These are phyloP conservation scores for Pseudotsuga menziesii DNA, from an alignment of 75 land plant species.

Conservation along the genomic window DNA sequence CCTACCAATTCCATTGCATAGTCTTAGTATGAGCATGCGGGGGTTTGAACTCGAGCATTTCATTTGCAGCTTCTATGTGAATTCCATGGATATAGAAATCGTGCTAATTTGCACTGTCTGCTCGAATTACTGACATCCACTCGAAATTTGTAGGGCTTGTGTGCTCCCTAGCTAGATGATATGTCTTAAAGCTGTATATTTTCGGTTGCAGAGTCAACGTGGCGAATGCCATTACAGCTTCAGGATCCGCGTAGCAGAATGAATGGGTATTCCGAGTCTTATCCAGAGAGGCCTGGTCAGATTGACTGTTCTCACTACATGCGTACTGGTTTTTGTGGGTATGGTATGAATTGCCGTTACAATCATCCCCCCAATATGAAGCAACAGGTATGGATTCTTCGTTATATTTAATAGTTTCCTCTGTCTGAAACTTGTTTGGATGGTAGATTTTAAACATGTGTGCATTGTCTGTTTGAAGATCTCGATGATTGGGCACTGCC, in stretches of 20 bases:
- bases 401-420: constrained; percentile 55
- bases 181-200: not conserved
- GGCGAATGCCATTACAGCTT: not conserved
- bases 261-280: constrained; percentile 58
- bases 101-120: not conserved
- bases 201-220: constrained; percentile 3
- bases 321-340: constrained; percentile 72
- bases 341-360: constrained; percentile 59
- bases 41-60: not conserved
- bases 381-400: constrained; percentile 35
- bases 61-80: not conserved
- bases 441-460: constrained; percentile 3
- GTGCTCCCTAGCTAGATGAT: not conserved
- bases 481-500: constrained; percentile 16
- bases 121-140: not conserved
- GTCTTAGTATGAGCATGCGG: not conserved
- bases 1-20: not conserved
- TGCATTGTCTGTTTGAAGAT: not conserved
- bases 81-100: not conserved
- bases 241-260: not conserved
- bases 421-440: constrained; percentile 51
- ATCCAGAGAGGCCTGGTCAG: constrained; percentile 69
- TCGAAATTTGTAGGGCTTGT: not conserved
- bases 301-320: constrained; percentile 62
- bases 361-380: constrained; percentile 69